Evolutionary conservation across 2,329 filamentous ascomycete species (phyloP).

Genomic region (Xylaria sp.): DNA sequence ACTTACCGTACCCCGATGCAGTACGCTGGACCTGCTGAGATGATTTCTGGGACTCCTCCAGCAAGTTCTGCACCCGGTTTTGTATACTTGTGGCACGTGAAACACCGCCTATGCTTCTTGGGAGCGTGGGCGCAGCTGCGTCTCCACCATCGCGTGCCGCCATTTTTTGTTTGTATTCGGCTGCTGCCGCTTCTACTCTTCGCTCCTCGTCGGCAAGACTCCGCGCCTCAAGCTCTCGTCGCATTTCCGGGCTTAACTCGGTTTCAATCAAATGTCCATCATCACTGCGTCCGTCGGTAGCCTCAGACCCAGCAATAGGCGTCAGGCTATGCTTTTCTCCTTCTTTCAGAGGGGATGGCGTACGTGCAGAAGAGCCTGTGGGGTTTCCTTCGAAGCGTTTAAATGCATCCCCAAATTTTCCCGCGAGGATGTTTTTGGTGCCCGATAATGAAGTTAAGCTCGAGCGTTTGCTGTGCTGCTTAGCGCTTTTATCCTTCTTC

Average conservation of each 20-base stretch:
- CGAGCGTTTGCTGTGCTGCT: conserved; percentile 72
- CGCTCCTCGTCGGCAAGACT: conserved; percentile 87
- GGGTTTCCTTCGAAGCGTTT: conserved; percentile 80
- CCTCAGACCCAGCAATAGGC: conserved; percentile 80
- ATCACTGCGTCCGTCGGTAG: conserved; percentile 74
- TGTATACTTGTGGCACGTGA: conserved; percentile 86
- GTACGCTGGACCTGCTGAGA: conserved; percentile 68
- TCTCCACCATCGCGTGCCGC: conserved; percentile 65
- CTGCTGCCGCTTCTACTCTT: conserved; percentile 86
- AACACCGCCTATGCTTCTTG: conserved; percentile 66
- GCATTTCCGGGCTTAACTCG: conserved; percentile 84
- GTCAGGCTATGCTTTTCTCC: conserved; percentile 65
- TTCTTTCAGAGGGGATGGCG: conserved; percentile 62
- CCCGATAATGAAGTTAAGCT: conserved; percentile 78
- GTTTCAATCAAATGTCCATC: conserved; percentile 72
- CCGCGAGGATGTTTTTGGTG: conserved; percentile 84
- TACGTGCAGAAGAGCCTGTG: conserved; percentile 50
- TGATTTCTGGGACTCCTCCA: conserved; percentile 79
- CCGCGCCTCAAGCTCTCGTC: conserved; percentile 86
- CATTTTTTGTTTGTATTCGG: conserved; percentile 83
- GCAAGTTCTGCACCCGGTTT: conserved; percentile 84
- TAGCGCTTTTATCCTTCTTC: conserved; percentile 63
- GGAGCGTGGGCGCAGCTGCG: conserved; percentile 53
- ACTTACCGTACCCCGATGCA: conserved; percentile 90
- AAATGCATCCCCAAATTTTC: conserved; percentile 93